These are phyloP conservation scores for Halenospora varia DNA, from an alignment of 495 filamentous ascomycete genomes.

Conservation along the genomic window DNA sequence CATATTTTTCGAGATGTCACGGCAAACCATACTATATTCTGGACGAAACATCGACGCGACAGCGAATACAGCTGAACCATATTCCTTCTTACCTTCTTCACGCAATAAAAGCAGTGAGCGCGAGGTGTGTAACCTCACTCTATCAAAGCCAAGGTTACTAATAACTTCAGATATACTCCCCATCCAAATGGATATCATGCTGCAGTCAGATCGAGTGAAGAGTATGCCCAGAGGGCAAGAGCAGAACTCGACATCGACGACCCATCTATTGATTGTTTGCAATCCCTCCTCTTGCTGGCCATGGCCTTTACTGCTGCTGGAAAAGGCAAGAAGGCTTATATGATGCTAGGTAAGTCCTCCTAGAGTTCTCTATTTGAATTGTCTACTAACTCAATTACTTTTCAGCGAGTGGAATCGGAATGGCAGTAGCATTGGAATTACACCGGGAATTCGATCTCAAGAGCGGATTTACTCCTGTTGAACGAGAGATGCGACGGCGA, in stretches of 20 bases:
- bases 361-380: constrained; percentile 12
- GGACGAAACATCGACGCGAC: constrained; percentile 66
- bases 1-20: constrained; percentile 72
- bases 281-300: constrained; percentile 70
- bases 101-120: constrained; percentile 70
- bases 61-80: constrained; percentile 61
- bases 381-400: no score
- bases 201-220: constrained; percentile 52
- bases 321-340: constrained; percentile 80
- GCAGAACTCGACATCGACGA: constrained; percentile 71
- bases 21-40: constrained; percentile 75
- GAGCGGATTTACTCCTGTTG: constrained; percentile 38
- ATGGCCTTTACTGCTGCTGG: constrained; percentile 71
- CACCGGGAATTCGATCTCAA: constrained; percentile 65
- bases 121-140: constrained; percentile 45
- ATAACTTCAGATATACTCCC: constrained; percentile 54
- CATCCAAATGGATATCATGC: constrained; percentile 57
- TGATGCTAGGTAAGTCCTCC: constrained; percentile 63
- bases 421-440: constrained; percentile 74
- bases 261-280: constrained; percentile 69
- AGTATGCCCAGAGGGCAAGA: constrained; percentile 63
- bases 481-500: constrained; percentile 68
- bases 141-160: constrained; percentile 5
- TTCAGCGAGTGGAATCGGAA: constrained; percentile 72
- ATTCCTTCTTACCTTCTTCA: constrained; percentile 59